Base-by-base conservation (phyloP, 768 basidiomycete species). In the Clitopilus passeckerianus region DNA sequence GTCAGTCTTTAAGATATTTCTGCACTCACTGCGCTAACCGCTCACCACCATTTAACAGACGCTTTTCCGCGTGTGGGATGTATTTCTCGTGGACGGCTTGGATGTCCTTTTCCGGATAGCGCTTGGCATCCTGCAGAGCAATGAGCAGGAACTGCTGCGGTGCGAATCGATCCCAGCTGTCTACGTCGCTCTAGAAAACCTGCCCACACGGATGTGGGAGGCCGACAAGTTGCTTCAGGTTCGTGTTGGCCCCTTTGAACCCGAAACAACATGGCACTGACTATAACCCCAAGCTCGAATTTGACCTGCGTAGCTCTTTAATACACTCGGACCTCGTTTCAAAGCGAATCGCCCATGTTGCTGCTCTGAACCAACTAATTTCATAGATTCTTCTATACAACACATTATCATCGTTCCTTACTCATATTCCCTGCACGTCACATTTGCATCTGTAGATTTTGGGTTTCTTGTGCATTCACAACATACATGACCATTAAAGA, bases 201-300 rank as follows among this genome's bases (percentile, higher is more conserved):
- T 97, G 61, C 95, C 97, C 0, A 93, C 91, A 12, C 80, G 94
- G 60, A 88, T 95, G 84, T 98, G 95, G 92, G 86, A 94, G 62
- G 87, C 93, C 0, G 95, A 96, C 69, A 90, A 87, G 69, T 76
- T 99, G 1, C 77, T 98, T 34, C 91, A 91, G 81, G 96, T 96
- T 60, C 23, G 83, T 73, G 5, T 34, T 37, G 54, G 20, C 16
- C 30, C 4, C 41, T 5, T 54, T 46, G 20, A 60, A 61, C 22
- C 60, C 22, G 18, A 9, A 22, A 24, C 46, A 34, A 34, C 34
- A 34, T 2, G 57, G 10, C 35, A 33, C 62, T 23, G 18, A 50
- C 46, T 14, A 18, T 18, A 12, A 10, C 2, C 46, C 20, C n/a
- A 9, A 89, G 86, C 66, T 80, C 43, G 87, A 89, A 64, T 68